Percentiles rank a stretch among this genome's conserved stretches.
Conservation (phyloP, 768 basidiomycete species). For the Pisolithus tinctorius region DNA sequence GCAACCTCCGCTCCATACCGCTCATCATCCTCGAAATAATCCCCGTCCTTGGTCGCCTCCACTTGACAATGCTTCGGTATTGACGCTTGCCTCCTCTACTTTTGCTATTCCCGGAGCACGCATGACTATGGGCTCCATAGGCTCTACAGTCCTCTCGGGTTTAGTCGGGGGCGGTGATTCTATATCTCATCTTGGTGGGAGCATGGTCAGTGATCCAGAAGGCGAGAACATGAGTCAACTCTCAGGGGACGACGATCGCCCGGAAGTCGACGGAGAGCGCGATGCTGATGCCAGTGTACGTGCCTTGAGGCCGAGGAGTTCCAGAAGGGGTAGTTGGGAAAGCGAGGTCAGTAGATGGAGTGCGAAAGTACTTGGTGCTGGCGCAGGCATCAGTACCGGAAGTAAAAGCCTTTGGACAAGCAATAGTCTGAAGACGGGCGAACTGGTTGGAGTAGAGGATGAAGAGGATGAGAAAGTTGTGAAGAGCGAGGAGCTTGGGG, state of each 20-base stretch:
- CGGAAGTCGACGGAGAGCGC: constrained; percentile 42
- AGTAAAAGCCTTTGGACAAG: constrained; percentile 57
- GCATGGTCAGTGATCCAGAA: constrained; percentile 43
- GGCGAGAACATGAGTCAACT: constrained; percentile 64
- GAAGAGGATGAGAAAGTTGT: constrained; percentile 27
- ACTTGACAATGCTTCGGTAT: constrained; percentile 82
- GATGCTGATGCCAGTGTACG: constrained; percentile 86
- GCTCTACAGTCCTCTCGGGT: constrained; percentile 45
- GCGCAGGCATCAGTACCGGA: constrained; percentile 38
- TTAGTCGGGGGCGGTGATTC: constrained; percentile 50
- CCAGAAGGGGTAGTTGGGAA: constrained; percentile 86
- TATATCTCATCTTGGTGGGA: constrained; percentile 66
- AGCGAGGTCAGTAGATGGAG: constrained; percentile 88
- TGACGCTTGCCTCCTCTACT: constrained; percentile 91
- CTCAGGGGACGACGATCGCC: constrained; percentile 58
- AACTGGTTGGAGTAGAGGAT: constrained; percentile 43
- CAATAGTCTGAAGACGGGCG: constrained; percentile 54
- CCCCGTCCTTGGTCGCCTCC: constrained; percentile 90
- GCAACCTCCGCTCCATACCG: constrained; percentile 84
- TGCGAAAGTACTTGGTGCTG: constrained; percentile 50
- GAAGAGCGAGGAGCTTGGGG: constrained; percentile 11
- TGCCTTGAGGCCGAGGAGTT: constrained; percentile 82
- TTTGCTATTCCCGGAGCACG: constrained; percentile 67
- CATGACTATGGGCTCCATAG: constrained; percentile 35
- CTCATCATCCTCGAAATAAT: constrained; percentile 94